Percentiles rank a stretch among this genome's conserved stretches.
Evolutionary conservation across 495 filamentous ascomycete genomes (phyloP).

Genomic region (Elaphomyces granulatus): DNA sequence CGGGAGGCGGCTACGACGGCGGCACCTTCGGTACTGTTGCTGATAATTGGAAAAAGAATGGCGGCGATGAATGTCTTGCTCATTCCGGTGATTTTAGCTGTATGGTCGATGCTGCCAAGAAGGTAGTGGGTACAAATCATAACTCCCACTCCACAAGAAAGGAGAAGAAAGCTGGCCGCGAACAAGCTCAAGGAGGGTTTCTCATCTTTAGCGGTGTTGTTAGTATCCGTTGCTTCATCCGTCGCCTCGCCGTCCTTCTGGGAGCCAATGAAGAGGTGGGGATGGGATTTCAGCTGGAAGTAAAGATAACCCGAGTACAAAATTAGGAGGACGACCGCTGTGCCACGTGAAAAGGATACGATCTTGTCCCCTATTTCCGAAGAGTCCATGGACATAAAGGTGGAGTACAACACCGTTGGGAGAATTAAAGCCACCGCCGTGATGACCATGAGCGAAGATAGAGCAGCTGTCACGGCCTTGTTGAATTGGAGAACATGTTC

Average conservation of each 20-base stretch:
- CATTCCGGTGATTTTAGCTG: constrained; percentile 6
- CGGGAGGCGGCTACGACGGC: constrained; percentile 12
- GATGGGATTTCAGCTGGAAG: constrained; percentile 24
- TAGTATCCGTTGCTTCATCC: constrained; percentile 6
- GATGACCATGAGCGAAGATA: constrained; percentile 16
- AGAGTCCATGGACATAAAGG: constrained; percentile 10
- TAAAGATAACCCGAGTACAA: constrained; percentile 57
- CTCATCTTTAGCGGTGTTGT: constrained; percentile 4
- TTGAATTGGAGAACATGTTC: constrained; percentile 39
- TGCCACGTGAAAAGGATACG: constrained; percentile 12
- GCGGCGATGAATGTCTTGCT: constrained; percentile 13
- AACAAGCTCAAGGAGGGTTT: constrained; percentile 22
- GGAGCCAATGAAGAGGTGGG: constrained; percentile 18
- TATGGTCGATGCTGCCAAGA: constrained; percentile 13
- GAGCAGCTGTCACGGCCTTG: constrained; percentile 9
- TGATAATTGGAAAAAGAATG: constrained; percentile 19
- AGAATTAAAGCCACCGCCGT: constrained; percentile 12
- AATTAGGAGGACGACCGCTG: constrained; percentile 39
- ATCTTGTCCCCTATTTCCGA: constrained; percentile 32
- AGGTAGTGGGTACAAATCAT: constrained; percentile 17
- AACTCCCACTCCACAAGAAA: too few relatives aligned
- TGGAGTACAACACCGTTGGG: constrained; percentile 16
- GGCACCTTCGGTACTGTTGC: constrained; percentile 15
- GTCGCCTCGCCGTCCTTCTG: constrained; percentile 8
- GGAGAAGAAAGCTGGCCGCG: constrained; percentile 5